Percentiles rank a stretch among this genome's conserved stretches.
Conservation (phyloP, 2,329 filamentous ascomycete genomes). For the Pestalotiopsis sp. region DNA sequence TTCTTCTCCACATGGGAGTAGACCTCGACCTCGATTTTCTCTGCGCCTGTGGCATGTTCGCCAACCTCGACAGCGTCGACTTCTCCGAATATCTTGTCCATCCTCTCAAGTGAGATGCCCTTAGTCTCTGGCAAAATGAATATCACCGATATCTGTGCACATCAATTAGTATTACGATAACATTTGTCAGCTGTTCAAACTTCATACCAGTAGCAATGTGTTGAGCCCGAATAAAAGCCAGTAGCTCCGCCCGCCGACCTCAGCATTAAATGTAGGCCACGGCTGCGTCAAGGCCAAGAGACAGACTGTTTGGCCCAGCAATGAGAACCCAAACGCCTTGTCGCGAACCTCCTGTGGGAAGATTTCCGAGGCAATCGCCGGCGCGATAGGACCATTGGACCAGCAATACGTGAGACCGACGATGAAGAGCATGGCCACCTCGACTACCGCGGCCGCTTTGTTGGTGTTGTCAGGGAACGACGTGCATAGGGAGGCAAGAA, state of each 20-base stretch:
- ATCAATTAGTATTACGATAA: neutral
- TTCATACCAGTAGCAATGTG: neutral
- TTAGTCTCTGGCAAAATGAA: constrained; percentile 2
- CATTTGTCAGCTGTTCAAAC: no score
- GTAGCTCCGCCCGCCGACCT: constrained; percentile 1
- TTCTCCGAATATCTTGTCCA: constrained; percentile 6
- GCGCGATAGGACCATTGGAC: neutral
- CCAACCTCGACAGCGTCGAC: constrained; percentile 2
- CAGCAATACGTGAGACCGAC: constrained; percentile 1
- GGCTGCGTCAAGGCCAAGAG: neutral
- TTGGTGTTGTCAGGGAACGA: neutral
- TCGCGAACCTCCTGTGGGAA: constrained; percentile 3
- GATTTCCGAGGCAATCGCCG: neutral
- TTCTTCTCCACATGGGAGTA: neutral
- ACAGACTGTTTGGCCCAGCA: neutral
- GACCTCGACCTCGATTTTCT: neutral
- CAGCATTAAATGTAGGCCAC: constrained; percentile 3
- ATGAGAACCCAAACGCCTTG: constrained; percentile 4
- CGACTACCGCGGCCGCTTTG: neutral
- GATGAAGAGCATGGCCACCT: neutral
- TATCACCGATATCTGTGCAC: neutral
- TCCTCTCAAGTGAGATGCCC: neutral
- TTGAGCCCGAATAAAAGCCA: constrained; percentile 1
- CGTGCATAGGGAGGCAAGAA: neutral
- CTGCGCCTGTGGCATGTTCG: neutral